Evolutionary conservation across 139 green algal species (phyloP).

Genomic region (Picochlorum costavermella): DNA sequence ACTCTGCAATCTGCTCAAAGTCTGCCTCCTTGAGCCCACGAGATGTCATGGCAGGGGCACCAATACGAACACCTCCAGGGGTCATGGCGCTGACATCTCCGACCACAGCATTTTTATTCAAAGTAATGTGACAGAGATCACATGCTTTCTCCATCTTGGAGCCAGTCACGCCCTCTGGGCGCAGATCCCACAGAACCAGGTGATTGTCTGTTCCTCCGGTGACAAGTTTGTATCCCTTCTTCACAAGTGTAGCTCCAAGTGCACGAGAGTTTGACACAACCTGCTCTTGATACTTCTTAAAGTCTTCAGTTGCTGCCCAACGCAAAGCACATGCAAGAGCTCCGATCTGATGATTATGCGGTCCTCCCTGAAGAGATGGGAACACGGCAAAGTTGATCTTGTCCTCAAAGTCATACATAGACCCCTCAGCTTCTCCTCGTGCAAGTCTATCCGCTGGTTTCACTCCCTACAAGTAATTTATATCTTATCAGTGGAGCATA

Average conservation of each 20-base stretch:
- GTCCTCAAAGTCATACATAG: constrained; percentile 67
- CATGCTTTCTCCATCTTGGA: constrained; percentile 79
- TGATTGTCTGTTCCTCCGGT: constrained; percentile 84
- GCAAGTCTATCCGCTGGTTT: constrained; percentile 49
- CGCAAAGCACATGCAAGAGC: constrained; percentile 74
- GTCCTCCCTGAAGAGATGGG: constrained; percentile 73
- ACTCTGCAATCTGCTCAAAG: constrained; percentile 23
- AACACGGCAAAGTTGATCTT: constrained; percentile 85
- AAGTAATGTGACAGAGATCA: constrained; percentile 78
- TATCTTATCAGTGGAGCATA: constrained; percentile 14
- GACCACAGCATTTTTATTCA: constrained; percentile 89
- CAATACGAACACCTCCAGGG: constrained; percentile 74
- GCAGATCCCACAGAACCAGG: constrained; percentile 80
- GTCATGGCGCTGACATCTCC: constrained; percentile 71
- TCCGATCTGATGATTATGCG: constrained; percentile 87
- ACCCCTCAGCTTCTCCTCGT: constrained; percentile 47
- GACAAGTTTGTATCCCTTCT: constrained; percentile 68
- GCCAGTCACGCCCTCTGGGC: constrained; percentile 68
- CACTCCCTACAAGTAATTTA: constrained; percentile 26
- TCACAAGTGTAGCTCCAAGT: constrained; percentile 48
- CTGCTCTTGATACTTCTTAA: constrained; percentile 52
- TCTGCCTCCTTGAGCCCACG: constrained; percentile 47
- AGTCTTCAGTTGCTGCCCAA: constrained; percentile 43
- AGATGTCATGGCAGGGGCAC: constrained; percentile 76
- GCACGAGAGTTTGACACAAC: constrained; percentile 61